phyloP scores from a whole-genome alignment of 164 flowering plant species.

The Tinospora cordifolia region DNA sequence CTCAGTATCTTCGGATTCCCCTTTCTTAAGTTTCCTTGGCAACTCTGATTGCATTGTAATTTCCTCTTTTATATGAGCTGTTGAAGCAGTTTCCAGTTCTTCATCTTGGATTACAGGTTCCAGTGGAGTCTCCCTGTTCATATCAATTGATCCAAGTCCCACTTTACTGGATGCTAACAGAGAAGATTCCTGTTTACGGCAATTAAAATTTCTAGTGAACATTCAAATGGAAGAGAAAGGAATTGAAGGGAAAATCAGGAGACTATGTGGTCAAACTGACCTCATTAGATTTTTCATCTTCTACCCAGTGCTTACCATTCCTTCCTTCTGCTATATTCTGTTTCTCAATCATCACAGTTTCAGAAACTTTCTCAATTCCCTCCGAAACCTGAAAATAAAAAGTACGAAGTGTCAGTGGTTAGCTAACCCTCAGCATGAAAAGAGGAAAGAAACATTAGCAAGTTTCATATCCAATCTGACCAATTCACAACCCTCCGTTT shows the following conservation, averaged over 20 bases:
- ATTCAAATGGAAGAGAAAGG: neutral
- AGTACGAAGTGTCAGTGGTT: neutral
- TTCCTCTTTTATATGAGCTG: constrained; percentile 7
- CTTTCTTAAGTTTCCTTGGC: neutral
- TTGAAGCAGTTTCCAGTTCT: constrained; percentile 3
- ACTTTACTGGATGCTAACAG: constrained; percentile 1
- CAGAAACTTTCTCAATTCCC: constrained; percentile 15
- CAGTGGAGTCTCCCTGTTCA: neutral
- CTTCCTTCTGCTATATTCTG: constrained; percentile 13
- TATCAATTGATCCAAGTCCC: constrained; percentile 6
- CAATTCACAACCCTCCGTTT: constrained; percentile 15
- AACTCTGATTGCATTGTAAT: constrained; percentile 4
- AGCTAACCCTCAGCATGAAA: neutral
- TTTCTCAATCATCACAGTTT: constrained; percentile 18
- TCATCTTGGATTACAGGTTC: constrained; percentile 8
- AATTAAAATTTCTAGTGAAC: neutral
- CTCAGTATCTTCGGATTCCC: neutral
- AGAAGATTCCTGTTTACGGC: neutral
- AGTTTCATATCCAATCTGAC: constrained; percentile 16
- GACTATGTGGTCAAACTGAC: constrained; percentile 14
- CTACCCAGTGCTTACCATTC: neutral
- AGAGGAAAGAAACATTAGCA: neutral
- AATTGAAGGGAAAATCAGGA: neutral
- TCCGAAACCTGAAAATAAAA: constrained; percentile 9
- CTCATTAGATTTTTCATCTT: constrained; percentile 19